Conservation (phyloP, 805 yeast genomes). For the Blastobotrys americana region DNA sequence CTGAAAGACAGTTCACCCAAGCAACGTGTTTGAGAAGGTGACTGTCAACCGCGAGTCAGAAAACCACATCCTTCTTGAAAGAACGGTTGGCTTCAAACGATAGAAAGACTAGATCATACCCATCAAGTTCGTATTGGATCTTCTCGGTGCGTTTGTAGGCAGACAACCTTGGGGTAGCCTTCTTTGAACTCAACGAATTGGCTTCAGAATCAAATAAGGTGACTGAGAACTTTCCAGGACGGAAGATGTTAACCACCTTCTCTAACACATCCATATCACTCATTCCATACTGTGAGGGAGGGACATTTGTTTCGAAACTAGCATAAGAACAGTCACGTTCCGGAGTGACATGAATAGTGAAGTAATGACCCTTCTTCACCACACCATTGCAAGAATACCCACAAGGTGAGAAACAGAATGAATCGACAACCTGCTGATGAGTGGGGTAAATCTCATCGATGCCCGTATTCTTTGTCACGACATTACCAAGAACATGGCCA, state of each 20-base stretch:
- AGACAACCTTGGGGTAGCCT: constrained; percentile 28
- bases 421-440: constrained; percentile 47
- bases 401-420: constrained; percentile 88
- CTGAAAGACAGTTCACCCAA: too few relatives aligned
- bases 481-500: constrained; percentile 74
- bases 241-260: constrained; percentile 56
- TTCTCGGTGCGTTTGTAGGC: constrained; percentile 59
- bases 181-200: constrained; percentile 7
- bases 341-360: constrained; percentile 90
- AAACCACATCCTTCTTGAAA: neutral
- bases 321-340: constrained; percentile 94
- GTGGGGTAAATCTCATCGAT: constrained; percentile 53
- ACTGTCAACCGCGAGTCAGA: too few relatives aligned
- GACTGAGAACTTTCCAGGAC: constrained; percentile 68
- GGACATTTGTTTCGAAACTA: constrained; percentile 84
- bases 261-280: constrained; percentile 49
- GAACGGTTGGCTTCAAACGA: constrained; percentile 42
- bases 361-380: constrained; percentile 52
- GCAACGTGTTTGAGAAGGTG: too few relatives aligned
- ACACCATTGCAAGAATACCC: constrained; percentile 90
- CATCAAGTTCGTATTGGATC: constrained; percentile 66
- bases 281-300: constrained; percentile 35
- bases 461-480: constrained; percentile 56
- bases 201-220: constrained; percentile 42
- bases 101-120: constrained; percentile 64